These are phyloP conservation scores for Oxytropis ochrocephala DNA, from an alignment of 306 rosid species.

Conservation along the genomic window DNA sequence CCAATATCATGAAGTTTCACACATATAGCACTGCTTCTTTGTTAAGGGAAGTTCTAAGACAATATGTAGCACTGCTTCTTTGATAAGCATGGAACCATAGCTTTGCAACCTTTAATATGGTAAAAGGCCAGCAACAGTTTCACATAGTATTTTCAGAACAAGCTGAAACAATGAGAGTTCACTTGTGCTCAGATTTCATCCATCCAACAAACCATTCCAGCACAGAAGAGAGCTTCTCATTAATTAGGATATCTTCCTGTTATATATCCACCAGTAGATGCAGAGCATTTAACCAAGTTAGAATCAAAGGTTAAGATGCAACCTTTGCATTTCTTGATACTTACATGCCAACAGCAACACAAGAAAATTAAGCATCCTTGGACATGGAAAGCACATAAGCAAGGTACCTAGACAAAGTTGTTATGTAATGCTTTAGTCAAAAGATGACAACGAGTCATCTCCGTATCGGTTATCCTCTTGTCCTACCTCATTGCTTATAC, in stretches of 20 bases:
- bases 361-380: conserved; percentile 2
- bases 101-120: conserved; percentile 1
- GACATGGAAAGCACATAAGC: background rate
- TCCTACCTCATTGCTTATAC: conserved; percentile 24
- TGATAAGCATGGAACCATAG: background rate
- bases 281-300: background rate
- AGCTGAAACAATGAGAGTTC: background rate
- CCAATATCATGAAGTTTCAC: background rate
- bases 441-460: conserved; percentile 11
- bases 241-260: background rate
- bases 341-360: background rate
- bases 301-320: background rate
- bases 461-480: conserved; percentile 17
- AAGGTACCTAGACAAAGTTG: background rate
- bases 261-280: background rate
- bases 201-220: background rate
- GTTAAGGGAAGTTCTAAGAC: no score
- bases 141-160: background rate
- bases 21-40: no score
- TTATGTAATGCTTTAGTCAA: conserved; percentile 8
- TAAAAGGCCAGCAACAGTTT: background rate
- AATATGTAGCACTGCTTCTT: no score
- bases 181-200: background rate
- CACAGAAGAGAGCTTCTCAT: conserved; percentile 7
- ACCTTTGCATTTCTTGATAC: background rate